Percentiles rank a stretch among this genome's conserved stretches.
These are phyloP conservation scores for Annulohypoxylon stygium DNA, from an alignment of 495 filamentous ascomycete genomes.

Conservation along the genomic window DNA sequence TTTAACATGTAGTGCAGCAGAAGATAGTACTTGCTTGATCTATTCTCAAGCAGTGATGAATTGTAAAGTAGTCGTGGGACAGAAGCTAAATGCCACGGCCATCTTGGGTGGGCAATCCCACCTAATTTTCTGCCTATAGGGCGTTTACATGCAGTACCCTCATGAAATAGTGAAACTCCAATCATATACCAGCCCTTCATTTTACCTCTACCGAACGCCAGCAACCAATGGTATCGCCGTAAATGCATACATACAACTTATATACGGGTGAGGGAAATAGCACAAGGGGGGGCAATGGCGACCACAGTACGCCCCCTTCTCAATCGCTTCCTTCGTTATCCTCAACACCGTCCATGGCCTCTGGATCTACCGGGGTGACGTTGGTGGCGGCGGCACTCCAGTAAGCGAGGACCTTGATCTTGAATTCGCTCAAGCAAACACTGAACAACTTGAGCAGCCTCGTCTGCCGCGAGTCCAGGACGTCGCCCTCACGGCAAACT, in stretches of 20 bases:
- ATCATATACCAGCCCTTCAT: slow-evolving; percentile 14
- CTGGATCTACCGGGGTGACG: slow-evolving; percentile 66
- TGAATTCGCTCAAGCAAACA: slow-evolving; percentile 88
- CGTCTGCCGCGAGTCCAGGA: slow-evolving; percentile 89
- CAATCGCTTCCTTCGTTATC: slow-evolving; percentile 42
- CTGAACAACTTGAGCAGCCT: slow-evolving; percentile 94
- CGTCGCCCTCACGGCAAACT: slow-evolving; percentile 85
- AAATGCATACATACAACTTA: slow-evolving; percentile 45
- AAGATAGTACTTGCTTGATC: slow-evolving; percentile 25
- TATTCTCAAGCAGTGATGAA: slow-evolving; percentile 33
- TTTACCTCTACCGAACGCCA: slow-evolving; percentile 50
- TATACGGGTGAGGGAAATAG: slow-evolving; percentile 24
- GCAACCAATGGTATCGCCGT: slow-evolving; percentile 53
- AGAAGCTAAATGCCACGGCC: slow-evolving; percentile 4
- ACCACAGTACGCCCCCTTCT: neutral
- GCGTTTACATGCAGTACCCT: neutral
- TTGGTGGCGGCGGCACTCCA: slow-evolving; percentile 72
- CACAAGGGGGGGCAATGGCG: neutral
- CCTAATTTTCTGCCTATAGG: neutral
- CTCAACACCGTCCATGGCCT: slow-evolving; percentile 45
- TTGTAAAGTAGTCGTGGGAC: slow-evolving; percentile 42
- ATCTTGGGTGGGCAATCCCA: neutral
- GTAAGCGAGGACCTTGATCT: slow-evolving; percentile 79
- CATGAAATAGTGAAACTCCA: slow-evolving; percentile 18
- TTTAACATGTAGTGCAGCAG: slow-evolving; percentile 26